Conservation (phyloP, 163 green algal genomes). For the Smithsoniella earleae region DNA sequence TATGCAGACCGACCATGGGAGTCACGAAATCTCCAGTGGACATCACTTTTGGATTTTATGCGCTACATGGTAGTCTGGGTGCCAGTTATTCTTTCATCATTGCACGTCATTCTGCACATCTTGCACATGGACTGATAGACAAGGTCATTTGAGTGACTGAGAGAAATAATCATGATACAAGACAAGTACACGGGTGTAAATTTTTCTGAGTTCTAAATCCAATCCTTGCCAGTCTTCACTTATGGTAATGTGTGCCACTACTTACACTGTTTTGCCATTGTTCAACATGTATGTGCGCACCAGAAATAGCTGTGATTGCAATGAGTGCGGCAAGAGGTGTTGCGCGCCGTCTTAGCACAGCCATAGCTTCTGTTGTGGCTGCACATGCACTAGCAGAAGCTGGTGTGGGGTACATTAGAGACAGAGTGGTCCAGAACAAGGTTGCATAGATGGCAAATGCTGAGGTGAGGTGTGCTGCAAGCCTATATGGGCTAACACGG, state of each 20-base stretch:
- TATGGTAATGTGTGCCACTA: too few relatives aligned
- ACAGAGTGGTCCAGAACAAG: conserved; percentile 87
- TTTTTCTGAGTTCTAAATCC: too few relatives aligned
- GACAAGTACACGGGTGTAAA: too few relatives aligned
- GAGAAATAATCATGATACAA: too few relatives aligned
- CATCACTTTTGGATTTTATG: conserved; percentile 72
- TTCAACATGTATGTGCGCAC: too few relatives aligned
- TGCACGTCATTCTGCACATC: conserved; percentile 49
- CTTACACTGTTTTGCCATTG: too few relatives aligned
- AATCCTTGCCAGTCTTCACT: too few relatives aligned
- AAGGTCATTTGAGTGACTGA: too few relatives aligned
- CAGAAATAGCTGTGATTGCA: conserved; percentile 77
- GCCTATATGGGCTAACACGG: conserved; percentile 90
- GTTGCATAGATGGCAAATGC: conserved; percentile 89
- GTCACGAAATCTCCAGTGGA: conserved; percentile 73
- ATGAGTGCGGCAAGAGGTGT: conserved; percentile 75
- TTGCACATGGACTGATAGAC: conserved; percentile 38
- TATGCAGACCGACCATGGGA: conserved; percentile 74
- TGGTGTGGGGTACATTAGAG: conserved; percentile 45
- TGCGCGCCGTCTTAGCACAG: conserved; percentile 32
- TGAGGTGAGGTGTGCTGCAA: conserved; percentile 88
- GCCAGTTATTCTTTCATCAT: conserved; percentile 64
- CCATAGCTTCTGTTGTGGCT: conserved; percentile 34
- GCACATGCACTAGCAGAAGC: conserved; percentile 30
- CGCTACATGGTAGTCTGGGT: conserved; percentile 84